phyloP scores from a whole-genome alignment of 305 asterid species.

The Fraxinus latifolia region DNA sequence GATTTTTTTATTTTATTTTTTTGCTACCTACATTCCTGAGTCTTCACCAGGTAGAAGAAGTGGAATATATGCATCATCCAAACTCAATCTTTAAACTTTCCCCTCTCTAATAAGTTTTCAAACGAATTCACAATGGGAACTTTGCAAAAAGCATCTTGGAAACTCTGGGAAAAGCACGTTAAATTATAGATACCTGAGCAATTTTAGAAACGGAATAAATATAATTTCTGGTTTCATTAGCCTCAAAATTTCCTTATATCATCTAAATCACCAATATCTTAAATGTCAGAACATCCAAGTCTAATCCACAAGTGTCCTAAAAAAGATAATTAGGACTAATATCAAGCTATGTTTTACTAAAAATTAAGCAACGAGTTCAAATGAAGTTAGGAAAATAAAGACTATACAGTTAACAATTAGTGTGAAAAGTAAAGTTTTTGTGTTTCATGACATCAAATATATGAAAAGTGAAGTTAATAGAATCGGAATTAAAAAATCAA shows the following conservation, averaged over 20 bases:
- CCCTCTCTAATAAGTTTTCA: neutral
- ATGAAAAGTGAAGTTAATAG: neutral
- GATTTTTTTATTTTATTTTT: neutral
- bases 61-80: neutral
- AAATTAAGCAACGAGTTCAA: neutral
- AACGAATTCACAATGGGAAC: neutral
- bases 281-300: neutral
- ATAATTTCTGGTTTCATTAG: conserved; percentile 5
- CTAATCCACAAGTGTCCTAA: neutral
- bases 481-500: neutral
- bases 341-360: conserved; percentile 3
- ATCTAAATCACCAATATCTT: neutral
- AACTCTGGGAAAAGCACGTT: neutral
- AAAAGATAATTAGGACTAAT: neutral
- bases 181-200: neutral
- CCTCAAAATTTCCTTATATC: conserved; percentile 8
- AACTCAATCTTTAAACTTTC: neutral
- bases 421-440: neutral
- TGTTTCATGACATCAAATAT: neutral
- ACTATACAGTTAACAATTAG: neutral
- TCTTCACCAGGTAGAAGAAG: neutral
- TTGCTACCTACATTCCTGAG: neutral
- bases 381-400: neutral
- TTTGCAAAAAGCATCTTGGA: neutral
- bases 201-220: neutral